Base-by-base conservation (phyloP, 768 basidiomycete species). In the Lentinula sp. region DNA sequence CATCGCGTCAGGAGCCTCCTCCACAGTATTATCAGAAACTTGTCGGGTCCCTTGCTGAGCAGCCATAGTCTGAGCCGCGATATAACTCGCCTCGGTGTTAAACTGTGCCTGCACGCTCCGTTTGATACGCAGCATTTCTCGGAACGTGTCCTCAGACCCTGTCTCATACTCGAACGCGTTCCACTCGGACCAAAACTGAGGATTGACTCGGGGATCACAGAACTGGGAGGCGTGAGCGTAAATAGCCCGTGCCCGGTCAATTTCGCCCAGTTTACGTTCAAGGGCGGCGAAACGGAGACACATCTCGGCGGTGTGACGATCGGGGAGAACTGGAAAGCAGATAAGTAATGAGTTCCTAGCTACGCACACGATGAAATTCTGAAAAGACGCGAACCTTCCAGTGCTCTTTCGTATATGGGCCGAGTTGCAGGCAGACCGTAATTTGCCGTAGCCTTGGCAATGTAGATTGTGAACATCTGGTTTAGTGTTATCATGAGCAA, bases 141-240 rank as follows among this genome's bases (percentile, higher is more conserved):
- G 81, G 87, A 99, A 99, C 0, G 97, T 99, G 71, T 99, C 97
- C 72, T 99, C 97, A 1, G 93, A 96, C 1, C 97, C 97, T 2
- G 95, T 97, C 72, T 98, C 97, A 68, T 98, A 93, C 75, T 99
- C 97, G 76, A 98, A 99, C 55, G 80, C 80, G 72, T 98, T 95
- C 97, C 97, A 98, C 70, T 97, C 93, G 34, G 81, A 74, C 97
- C 97, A 98, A 81, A 98, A 98, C 62, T 87, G 86, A 39, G 94
- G 88, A 70, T 91, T 86, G 63, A 90, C 84, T 16, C 96, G 84
- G 11, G 96, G 96, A 70, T 98, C 96, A 73, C 96, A 99, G 82
- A 99, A 98, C 69, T 99, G 97, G 18, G 93, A 94, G 0, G 97
- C 96, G 70, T 98, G 96, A 1, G 95, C 96, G 66, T 96, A 98